phyloP scores from a whole-genome alignment of 208 protist genomes.

The Endotrypanum monterogeii region DNA sequence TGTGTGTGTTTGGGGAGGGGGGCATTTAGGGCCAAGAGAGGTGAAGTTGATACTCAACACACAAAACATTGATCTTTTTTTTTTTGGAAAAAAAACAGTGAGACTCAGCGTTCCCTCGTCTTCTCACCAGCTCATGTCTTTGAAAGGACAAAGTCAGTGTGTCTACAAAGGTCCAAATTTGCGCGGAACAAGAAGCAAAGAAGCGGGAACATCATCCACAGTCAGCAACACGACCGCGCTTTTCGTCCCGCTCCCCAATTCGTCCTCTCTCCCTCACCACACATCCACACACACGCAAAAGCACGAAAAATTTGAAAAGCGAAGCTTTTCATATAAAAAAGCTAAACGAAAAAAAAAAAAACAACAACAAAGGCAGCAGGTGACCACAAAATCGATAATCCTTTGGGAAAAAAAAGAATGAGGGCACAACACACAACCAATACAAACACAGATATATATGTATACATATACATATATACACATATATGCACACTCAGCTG shows the following conservation, averaged over 20 bases:
- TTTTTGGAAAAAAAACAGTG: neutral
- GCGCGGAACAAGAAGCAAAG: neutral
- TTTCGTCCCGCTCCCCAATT: too few species aligned
- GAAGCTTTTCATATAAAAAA: too few species aligned
- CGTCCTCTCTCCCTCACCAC: too few species aligned
- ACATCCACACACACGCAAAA: constrained; percentile 1
- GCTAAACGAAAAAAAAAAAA: constrained; percentile 1
- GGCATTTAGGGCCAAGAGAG: neutral
- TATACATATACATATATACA: neutral
- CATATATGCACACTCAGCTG: neutral
- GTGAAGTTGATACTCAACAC: neutral
- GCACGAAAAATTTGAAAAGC: neutral
- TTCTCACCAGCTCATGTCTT: neutral
- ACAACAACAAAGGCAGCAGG: neutral
- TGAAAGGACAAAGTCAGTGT: too few species aligned
- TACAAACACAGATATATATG: neutral
- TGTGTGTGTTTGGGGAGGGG: neutral
- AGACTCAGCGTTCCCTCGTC: too few species aligned
- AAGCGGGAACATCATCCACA: neutral
- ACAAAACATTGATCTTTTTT: too few species aligned
- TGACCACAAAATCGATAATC: too few species aligned
- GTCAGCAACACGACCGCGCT: too few species aligned
- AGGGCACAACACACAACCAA: too few species aligned
- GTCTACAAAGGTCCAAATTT: neutral
- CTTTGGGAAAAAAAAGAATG: too few species aligned